These are phyloP conservation scores for Phytophthora pseudosyringae DNA, from an alignment of 352 stramenopile genomes.

Conservation along the genomic window DNA sequence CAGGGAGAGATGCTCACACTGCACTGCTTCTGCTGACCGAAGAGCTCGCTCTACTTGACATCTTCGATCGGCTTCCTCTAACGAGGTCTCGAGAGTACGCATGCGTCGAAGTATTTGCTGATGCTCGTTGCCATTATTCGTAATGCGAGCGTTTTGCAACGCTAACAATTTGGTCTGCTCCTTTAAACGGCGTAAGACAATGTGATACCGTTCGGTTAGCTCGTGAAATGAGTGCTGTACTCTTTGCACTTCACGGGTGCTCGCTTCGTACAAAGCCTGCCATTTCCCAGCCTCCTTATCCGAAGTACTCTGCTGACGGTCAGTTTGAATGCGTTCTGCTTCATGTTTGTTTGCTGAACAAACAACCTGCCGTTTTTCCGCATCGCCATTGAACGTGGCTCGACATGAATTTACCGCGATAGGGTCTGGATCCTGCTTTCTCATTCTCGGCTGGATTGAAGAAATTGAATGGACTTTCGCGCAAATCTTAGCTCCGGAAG, in stretches of 20 bases:
- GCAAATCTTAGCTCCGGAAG: conserved; percentile 7
- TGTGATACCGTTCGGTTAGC: conserved; percentile 60
- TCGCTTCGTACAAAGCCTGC: conserved; percentile 36
- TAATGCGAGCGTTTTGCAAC: conserved; percentile 62
- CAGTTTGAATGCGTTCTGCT: conserved; percentile 7
- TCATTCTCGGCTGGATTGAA: background rate
- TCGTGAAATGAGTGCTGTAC: conserved; percentile 37
- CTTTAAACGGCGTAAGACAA: conserved; percentile 59
- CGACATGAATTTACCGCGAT: background rate
- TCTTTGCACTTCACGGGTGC: conserved; percentile 30
- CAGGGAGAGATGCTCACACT: conserved; percentile 62
- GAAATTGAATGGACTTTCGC: conserved; percentile 11
- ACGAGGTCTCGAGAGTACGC: conserved; percentile 46
- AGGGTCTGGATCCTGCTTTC: background rate
- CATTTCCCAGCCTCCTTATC: conserved; percentile 31
- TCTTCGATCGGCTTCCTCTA: conserved; percentile 46
- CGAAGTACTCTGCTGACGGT: background rate
- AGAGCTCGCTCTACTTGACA: conserved; percentile 61
- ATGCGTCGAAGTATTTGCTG: conserved; percentile 65
- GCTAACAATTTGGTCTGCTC: conserved; percentile 76
- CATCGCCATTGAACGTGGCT: background rate
- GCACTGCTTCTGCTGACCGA: conserved; percentile 54
- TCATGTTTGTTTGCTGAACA: conserved; percentile 28
- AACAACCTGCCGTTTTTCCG: conserved; percentile 1
- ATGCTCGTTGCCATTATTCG: conserved; percentile 60